phyloP scores from a whole-genome alignment of 257 asterid species.

The Solanum neorickii region DNA sequence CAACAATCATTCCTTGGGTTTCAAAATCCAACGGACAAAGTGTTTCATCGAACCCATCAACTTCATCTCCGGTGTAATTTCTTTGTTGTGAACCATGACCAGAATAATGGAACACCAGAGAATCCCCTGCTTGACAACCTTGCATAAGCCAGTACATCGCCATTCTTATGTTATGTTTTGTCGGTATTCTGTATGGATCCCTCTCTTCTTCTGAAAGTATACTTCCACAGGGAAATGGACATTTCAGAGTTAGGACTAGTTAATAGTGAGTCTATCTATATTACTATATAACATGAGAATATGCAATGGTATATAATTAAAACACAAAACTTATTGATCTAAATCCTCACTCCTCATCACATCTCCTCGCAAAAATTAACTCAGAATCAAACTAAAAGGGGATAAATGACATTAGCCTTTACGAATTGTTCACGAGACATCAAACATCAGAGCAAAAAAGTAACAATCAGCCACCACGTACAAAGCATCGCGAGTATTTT shows the following conservation, averaged over 20 bases:
- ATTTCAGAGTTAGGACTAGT: not conserved
- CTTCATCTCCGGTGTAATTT: constrained; percentile 78
- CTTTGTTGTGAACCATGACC: constrained; percentile 90
- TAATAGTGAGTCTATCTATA: not conserved
- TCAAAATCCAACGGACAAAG: constrained; percentile 73
- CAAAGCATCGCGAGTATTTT: not conserved
- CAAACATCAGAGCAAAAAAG: not conserved
- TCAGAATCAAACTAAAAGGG: not conserved
- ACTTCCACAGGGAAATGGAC: constrained; percentile 5
- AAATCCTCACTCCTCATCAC: not conserved
- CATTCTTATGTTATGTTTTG: constrained; percentile 83
- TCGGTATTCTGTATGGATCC: constrained; percentile 72
- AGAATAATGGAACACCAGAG: constrained; percentile 82
- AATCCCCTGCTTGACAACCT: constrained; percentile 90
- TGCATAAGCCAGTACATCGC: constrained; percentile 87
- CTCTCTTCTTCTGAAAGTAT: constrained; percentile 66
- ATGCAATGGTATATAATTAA: not conserved
- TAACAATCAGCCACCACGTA: not conserved
- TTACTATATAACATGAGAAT: not conserved
- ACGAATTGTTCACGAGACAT: not conserved
- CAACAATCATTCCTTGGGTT: constrained; percentile 75
- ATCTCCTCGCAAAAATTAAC: not conserved
- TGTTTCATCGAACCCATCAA: constrained; percentile 95
- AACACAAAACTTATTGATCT: not conserved
- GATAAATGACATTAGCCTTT: not conserved